Evolutionary conservation across 371 early-diverging fungal genomes (phyloP).

Genomic region (Nematocida sp.): DNA sequence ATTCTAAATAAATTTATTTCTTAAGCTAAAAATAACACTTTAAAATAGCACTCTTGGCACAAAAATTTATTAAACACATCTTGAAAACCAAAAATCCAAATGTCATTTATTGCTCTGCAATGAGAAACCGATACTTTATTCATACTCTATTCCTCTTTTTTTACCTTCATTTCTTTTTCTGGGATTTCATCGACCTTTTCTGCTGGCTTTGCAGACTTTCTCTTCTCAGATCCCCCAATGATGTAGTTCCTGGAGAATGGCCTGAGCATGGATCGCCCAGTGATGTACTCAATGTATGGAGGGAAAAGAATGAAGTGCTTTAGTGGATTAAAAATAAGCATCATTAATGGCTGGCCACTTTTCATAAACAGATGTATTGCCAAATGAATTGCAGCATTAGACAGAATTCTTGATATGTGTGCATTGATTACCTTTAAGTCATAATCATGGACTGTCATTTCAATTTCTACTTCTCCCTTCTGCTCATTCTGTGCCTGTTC

Average conservation of each 20-base stretch:
- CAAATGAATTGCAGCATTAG: slow-evolving; percentile 58
- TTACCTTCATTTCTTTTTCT: slow-evolving; percentile 41
- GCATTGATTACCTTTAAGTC: slow-evolving; percentile 65
- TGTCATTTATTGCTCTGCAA: too few relatives aligned
- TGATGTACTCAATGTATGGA: slow-evolving; percentile 67
- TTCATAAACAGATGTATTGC: slow-evolving; percentile 65
- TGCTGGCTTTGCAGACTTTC: slow-evolving; percentile 58
- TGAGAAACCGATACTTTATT: slow-evolving; percentile 5
- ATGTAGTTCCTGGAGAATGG: slow-evolving; percentile 70
- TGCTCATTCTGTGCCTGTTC: slow-evolving; percentile 44
- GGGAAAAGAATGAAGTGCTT: slow-evolving; percentile 68
- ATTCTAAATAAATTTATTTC: too few relatives aligned
- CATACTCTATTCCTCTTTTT: slow-evolving; percentile 51
- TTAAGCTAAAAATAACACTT: too few relatives aligned
- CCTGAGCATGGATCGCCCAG: slow-evolving; percentile 63
- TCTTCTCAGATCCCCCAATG: slow-evolving; percentile 61
- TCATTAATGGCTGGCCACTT: slow-evolving; percentile 64
- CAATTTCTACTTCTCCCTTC: slow-evolving; percentile 63
- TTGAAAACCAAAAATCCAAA: too few relatives aligned
- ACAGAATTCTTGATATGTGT: slow-evolving; percentile 38
- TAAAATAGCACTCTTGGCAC: too few relatives aligned
- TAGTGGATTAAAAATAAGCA: slow-evolving; percentile 61
- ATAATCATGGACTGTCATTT: slow-evolving; percentile 69
- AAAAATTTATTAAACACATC: too few relatives aligned
- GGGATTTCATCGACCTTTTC: slow-evolving; percentile 9